These are phyloP conservation scores for Samsoniella hepiali DNA, from an alignment of 2,329 filamentous ascomycete species.

Conservation along the genomic window DNA sequence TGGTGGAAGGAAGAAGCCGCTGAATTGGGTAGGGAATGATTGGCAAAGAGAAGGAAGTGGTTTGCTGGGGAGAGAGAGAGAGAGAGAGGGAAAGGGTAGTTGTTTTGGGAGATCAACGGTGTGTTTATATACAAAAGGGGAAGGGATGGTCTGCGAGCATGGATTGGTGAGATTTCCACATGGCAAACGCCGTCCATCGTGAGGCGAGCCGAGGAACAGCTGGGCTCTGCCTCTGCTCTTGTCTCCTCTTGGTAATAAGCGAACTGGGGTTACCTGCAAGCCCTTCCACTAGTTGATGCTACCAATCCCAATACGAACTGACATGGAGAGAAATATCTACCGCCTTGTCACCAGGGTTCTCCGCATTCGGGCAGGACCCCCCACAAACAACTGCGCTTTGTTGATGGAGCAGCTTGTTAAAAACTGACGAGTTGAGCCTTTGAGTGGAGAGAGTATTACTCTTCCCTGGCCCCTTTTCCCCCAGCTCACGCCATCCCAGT, in stretches of 20 bases:
- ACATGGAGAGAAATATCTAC: not conserved
- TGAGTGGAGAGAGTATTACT: no score
- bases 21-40: no score
- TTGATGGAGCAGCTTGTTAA: no score
- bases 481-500: not conserved
- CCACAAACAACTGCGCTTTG: no score
- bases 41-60: not conserved
- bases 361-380: not conserved
- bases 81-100: not conserved
- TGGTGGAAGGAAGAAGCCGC: not conserved
- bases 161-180: conserved; percentile 1
- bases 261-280: not conserved
- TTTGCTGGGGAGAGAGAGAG: not conserved
- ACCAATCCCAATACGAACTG: not conserved
- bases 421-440: no score
- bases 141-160: not conserved
- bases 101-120: not conserved
- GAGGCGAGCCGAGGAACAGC: conserved; percentile 3
- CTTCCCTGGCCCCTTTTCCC: not conserved
- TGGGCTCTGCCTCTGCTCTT: not conserved
- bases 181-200: not conserved
- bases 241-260: not conserved
- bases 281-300: not conserved
- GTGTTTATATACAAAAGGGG: not conserved
- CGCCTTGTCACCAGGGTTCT: not conserved